These are phyloP conservation scores for Didymellaceae sp. DNA, from an alignment of 2,329 filamentous ascomycete genomes.

Conservation along the genomic window DNA sequence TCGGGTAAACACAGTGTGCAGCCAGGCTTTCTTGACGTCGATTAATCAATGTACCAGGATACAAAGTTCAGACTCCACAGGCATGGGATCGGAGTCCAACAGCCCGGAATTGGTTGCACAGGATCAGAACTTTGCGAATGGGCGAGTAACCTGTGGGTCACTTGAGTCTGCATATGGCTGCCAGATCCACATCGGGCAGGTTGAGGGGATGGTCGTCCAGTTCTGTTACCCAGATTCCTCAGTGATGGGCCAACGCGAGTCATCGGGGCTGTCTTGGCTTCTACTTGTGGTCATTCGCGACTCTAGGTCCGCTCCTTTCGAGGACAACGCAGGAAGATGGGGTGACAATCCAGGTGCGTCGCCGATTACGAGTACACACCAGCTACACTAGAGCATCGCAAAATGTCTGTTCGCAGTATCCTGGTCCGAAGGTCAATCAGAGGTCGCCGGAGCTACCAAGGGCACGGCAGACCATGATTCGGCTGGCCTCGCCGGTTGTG, in stretches of 20 bases:
- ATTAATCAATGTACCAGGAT: too few relatives aligned
- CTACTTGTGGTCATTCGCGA: conserved; percentile 4
- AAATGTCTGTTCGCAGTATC: conserved; percentile 8
- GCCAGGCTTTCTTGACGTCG: background rate
- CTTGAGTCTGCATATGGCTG: too few relatives aligned
- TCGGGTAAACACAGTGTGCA: background rate
- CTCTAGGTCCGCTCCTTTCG: background rate
- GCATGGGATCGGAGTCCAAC: background rate
- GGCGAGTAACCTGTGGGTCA: too few relatives aligned
- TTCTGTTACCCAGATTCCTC: too few relatives aligned
- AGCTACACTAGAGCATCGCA: conserved; percentile 2
- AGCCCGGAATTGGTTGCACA: conserved; percentile 2
- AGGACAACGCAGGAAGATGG: conserved; percentile 1
- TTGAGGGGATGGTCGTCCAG: too few relatives aligned
- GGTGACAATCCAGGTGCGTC: conserved; percentile 8
- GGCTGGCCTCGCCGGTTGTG: background rate
- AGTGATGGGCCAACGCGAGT: background rate
- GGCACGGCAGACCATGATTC: background rate
- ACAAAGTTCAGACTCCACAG: too few relatives aligned
- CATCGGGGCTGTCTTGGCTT: background rate
- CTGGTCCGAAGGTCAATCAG: conserved; percentile 7
- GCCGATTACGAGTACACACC: conserved; percentile 8
- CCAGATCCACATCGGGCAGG: too few relatives aligned
- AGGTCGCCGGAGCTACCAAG: conserved; percentile 2
- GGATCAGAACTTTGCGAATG: background rate